These are phyloP conservation scores for Yamadazyma laniorum DNA, from an alignment of 805 yeast species.

Conservation along the genomic window DNA sequence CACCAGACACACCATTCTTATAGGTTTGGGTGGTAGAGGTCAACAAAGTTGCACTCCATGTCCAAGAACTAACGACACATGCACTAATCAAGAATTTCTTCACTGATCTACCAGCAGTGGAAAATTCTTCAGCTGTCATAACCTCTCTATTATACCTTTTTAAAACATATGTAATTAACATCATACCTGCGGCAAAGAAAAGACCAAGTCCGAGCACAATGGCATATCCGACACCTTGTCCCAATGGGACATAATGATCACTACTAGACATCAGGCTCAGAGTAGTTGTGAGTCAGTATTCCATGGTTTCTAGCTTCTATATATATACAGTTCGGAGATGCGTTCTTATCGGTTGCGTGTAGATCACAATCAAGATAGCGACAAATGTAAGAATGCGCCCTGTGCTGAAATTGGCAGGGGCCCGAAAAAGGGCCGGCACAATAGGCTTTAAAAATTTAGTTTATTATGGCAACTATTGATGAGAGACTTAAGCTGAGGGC, in stretches of 20 bases:
- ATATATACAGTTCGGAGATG: no score
- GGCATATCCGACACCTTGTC: constrained; percentile 85
- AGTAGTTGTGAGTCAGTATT: no score
- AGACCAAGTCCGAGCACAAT: constrained; percentile 86
- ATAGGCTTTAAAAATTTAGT: no score
- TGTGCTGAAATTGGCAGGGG: no score
- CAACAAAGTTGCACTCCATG: constrained; percentile 50
- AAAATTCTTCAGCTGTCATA: constrained; percentile 89
- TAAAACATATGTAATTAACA: constrained; percentile 65
- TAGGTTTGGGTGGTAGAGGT: constrained; percentile 70
- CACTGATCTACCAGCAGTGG: constrained; percentile 89
- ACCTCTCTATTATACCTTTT: constrained; percentile 80
- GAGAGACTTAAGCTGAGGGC: no score
- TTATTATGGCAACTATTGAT: no score
- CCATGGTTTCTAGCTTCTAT: no score
- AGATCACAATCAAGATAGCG: no score
- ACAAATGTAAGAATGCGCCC: no score
- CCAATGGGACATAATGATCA: constrained; percentile 30
- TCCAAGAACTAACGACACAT: constrained; percentile 93
- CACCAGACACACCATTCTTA: constrained; percentile 71
- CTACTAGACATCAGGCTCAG: constrained; percentile 2
- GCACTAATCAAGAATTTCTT: constrained; percentile 82
- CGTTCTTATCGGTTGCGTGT: no score
- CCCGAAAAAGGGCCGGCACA: no score
- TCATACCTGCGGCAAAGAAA: constrained; percentile 77